These are phyloP conservation scores for Achaetomium macrosporum DNA, from an alignment of 2,329 filamentous ascomycete genomes.

Conservation along the genomic window DNA sequence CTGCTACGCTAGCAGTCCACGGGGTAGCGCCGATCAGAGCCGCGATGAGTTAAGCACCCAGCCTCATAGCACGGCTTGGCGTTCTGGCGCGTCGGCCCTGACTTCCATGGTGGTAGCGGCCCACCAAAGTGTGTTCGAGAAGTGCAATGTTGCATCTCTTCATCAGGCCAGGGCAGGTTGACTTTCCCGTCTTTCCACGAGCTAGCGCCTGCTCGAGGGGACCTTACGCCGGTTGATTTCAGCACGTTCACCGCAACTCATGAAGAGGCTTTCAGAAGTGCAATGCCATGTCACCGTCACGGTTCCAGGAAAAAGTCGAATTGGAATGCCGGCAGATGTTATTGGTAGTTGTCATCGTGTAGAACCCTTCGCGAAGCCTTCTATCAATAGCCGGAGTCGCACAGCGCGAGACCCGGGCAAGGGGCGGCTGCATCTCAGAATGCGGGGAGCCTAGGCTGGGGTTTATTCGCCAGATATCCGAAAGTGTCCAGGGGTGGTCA, in stretches of 20 bases:
- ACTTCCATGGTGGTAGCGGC: conserved; percentile 10
- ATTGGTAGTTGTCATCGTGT: conserved; percentile 10
- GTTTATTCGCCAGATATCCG: no score
- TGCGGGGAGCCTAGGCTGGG: conserved; percentile 14
- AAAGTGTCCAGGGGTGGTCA: background rate
- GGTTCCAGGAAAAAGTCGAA: background rate
- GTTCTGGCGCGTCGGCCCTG: conserved; percentile 21
- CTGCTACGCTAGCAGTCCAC: background rate
- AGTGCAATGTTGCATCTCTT: conserved; percentile 11
- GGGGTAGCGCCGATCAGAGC: conserved; percentile 10
- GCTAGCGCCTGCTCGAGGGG: conserved; percentile 3
- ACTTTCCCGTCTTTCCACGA: conserved; percentile 8
- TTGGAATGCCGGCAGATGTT: conserved; percentile 1
- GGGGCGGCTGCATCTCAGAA: conserved; percentile 7
- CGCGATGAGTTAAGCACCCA: conserved; percentile 2
- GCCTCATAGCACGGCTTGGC: conserved; percentile 13
- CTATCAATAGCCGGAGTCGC: conserved; percentile 17
- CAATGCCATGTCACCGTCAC: background rate
- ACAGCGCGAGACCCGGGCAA: conserved; percentile 2
- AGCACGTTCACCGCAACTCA: background rate
- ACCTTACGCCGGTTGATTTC: conserved; percentile 14
- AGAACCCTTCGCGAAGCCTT: conserved; percentile 16
- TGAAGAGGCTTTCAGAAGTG: background rate
- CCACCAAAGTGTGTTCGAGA: conserved; percentile 4
- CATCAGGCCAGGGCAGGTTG: background rate